Conservation (phyloP, 2,329 filamentous ascomycete genomes). For the Exophiala sp. region DNA sequence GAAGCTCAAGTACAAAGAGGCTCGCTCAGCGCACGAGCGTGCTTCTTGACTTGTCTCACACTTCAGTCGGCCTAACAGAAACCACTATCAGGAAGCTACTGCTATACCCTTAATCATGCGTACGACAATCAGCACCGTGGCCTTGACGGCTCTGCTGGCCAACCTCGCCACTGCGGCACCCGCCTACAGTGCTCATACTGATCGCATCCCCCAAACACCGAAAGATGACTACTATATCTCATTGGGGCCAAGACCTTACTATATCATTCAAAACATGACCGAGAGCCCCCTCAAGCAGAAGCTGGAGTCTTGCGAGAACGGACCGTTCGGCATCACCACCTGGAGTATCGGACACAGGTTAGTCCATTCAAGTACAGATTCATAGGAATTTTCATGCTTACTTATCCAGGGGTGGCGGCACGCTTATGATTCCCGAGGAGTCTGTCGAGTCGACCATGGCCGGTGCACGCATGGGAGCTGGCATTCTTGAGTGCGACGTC, state of each 20-base stretch:
- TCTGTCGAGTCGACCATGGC: constrained; percentile 58
- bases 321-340: constrained; percentile 48
- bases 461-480: constrained; percentile 64
- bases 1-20: constrained; percentile 10
- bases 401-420: constrained; percentile 53
- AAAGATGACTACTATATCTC: constrained; percentile 45
- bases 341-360: constrained; percentile 52
- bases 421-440: constrained; percentile 62
- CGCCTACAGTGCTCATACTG: constrained; percentile 1
- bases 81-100: background rate
- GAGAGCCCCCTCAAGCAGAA: constrained; percentile 57
- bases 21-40: background rate
- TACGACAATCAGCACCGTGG: constrained; percentile 9
- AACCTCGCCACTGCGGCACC: constrained; percentile 10
- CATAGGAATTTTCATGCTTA: background rate
- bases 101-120: constrained; percentile 10
- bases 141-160: constrained; percentile 12
- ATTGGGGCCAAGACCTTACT: constrained; percentile 63
- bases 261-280: constrained; percentile 61
- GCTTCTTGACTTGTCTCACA: background rate
- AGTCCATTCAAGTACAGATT: background rate
- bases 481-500: constrained; percentile 66
- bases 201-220: constrained; percentile 4
- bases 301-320: constrained; percentile 58
- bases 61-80: constrained; percentile 1